phyloP scores from a whole-genome alignment of 208 protist genomes.

The Crithidia acanthocephali region DNA sequence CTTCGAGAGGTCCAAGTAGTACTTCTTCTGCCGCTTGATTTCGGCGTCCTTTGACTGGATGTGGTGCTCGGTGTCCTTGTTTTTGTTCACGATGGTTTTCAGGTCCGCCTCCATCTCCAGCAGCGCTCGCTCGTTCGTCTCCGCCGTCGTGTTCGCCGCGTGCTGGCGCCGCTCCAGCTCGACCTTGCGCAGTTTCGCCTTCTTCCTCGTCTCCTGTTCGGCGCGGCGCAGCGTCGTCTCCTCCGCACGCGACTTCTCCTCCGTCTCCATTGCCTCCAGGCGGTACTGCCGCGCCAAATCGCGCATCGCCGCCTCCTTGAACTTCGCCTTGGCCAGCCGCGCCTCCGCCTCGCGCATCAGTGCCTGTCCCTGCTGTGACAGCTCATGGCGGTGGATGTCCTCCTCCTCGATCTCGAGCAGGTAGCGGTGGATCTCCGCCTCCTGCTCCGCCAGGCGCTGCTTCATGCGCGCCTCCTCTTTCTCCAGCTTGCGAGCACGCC shows the following conservation, averaged over 20 bases:
- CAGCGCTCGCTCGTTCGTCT: constrained; percentile 57
- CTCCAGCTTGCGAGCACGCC: constrained; percentile 37
- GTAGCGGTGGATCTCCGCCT: constrained; percentile 59
- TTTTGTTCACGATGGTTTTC: constrained; percentile 45
- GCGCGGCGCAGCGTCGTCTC: constrained; percentile 47
- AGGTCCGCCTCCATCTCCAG: constrained; percentile 60
- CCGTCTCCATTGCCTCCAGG: constrained; percentile 46
- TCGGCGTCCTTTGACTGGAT: constrained; percentile 56
- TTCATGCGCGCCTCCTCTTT: constrained; percentile 44
- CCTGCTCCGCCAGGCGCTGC: constrained; percentile 51
- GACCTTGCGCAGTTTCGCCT: constrained; percentile 44
- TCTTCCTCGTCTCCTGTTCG: constrained; percentile 32
- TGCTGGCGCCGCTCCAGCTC: constrained; percentile 47
- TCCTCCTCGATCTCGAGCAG: constrained; percentile 63
- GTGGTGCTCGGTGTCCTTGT: constrained; percentile 51
- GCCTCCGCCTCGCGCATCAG: constrained; percentile 51
- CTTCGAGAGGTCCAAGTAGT: constrained; percentile 68
- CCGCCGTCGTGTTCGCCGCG: constrained; percentile 34
- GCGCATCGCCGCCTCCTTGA: constrained; percentile 54
- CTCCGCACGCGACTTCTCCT: constrained; percentile 45
- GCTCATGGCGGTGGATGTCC: constrained; percentile 41
- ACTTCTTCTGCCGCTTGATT: constrained; percentile 52
- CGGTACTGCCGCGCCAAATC: constrained; percentile 45
- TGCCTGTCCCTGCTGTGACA: constrained; percentile 48
- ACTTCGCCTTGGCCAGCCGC: constrained; percentile 43